Base-by-base conservation (phyloP, 345 rosid genomes). In the Moringa oleifera region DNA sequence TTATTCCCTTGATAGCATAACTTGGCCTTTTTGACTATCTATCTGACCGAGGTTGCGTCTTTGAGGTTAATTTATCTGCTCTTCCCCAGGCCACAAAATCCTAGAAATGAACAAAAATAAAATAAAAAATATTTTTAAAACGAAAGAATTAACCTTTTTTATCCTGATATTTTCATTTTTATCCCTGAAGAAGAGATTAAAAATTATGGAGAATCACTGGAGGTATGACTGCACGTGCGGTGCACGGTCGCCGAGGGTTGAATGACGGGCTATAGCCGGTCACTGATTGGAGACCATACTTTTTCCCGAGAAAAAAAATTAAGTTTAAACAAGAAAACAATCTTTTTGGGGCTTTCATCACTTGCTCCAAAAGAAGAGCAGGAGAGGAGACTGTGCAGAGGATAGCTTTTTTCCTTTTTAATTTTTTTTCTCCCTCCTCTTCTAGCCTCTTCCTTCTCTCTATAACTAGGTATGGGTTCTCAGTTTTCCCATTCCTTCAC, bases 141-240 rank as follows among this genome's bases (percentile, higher is more conserved):
- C 5, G 11, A 33, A 33, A 33, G 37, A 33, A 33, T 4, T 4
- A 33, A 33, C 37, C 37, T 33, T 33, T 33, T 33, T 33, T 33
- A 33, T 33, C 11, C 11, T 33, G 5, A 33, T 33, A 33, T n/a
- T 15, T 51, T 7, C 18, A 7, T 9, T 24, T 23, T 51, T 55
- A 18, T 18, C 11, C 13, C 28, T 23, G 47, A 50, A 49, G 1
- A 55, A 55, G 12, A 7, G 5, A 11, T 33, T 33, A 41, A 41
- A 41, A 41, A 10, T 20, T 0, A 41, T 18, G 18, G 22, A 19
- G 2, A 41, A 13, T 67, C 61, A 53, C 28, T 18, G 9, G 47
- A 65, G 63, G 19, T 17, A 11, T 21, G 54, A 71, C 64, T 70
- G 70, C 81, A 77, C 81, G 81, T 77, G 81, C 49, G 77, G 22